Base-by-base conservation (phyloP, 2,329 filamentous ascomycete species). In the Berkeleyomyces rouxiae region DNA sequence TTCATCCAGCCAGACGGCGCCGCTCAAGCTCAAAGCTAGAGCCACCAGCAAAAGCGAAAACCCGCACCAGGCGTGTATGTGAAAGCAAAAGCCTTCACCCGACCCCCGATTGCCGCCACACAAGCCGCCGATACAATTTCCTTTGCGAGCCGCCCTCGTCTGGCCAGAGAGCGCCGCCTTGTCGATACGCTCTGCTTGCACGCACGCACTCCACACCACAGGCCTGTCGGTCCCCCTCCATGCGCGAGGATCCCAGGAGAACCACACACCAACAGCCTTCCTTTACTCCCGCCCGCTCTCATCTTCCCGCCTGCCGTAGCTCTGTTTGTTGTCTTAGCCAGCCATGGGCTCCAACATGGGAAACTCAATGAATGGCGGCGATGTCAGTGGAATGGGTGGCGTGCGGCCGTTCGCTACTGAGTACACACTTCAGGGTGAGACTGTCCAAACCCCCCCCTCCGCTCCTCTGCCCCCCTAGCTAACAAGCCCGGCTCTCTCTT, bases 321-420 rank as follows among this genome's bases (percentile, higher is more conserved):
- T 44, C 37, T 44, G 9, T 23, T 47, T 23, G n/a, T n/a, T 47
- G 23, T 40, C 31, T 47, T 16, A 33, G 60, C 60, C 58, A 39
- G 40, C 36, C 53, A 64, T 64, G 63, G 59, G 63, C 59, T 58
- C 53, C 36, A 64, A 64, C 69, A 72, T 72, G 68, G 75, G 74
- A 66, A 76, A 75, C 71, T 76, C 75, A 71, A 73, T 77, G 68
- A 72, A 72, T 67, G 74, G 74, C 64, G 74, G 76, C 73, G 77
- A 79, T 59, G 73, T 74, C 70, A 72, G 37, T 47, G 63, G 53
- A 55, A 59, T 64, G 36, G 58, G 33, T 69, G 67, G 72, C 75
- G 75, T 70, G 70, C 73, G 81, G 67, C 81, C 80, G 49, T 78
- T 79, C 68, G 79, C 80, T 66, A 84, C 81, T 66, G 81, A 83